A percentile compares a stretch with the other conserved stretches of the same genome.
Evolutionary conservation across 306 rosid genomes (phyloP).

Genomic region (Vigna mungo): DNA sequence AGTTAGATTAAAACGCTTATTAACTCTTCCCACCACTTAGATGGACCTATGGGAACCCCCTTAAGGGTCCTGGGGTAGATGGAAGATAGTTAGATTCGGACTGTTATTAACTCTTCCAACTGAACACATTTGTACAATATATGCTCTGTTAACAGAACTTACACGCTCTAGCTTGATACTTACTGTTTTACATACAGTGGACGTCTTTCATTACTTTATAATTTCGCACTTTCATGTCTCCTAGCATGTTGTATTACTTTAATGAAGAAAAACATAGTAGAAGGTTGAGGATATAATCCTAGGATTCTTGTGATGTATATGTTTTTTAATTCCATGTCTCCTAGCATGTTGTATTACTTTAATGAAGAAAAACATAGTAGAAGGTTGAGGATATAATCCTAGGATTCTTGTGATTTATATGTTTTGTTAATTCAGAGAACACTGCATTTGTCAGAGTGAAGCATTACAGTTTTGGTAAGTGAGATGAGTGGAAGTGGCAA

Average conservation of each 20-base stretch:
- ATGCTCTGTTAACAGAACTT: background rate
- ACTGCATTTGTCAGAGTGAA: conserved; percentile 45
- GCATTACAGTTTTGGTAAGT: conserved; percentile 41
- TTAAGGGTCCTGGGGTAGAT: too few relatives aligned
- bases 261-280: conserved; percentile 26
- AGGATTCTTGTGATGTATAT: conserved; percentile 41
- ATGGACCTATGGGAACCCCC: too few relatives aligned
- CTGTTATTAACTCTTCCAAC: too few relatives aligned
- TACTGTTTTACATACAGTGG: background rate
- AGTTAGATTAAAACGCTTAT: background rate
- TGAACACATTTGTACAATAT: background rate
- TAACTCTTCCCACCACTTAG: too few relatives aligned
- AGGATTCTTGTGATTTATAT: conserved; percentile 42
- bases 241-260: conserved; percentile 30
- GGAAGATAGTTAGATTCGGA: too few relatives aligned
- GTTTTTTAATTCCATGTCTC: conserved; percentile 41
- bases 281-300: conserved; percentile 8
- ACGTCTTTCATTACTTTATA: conserved; percentile 1
- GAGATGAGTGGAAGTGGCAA: conserved; percentile 87
- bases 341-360: conserved; percentile 29
- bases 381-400: conserved; percentile 13
- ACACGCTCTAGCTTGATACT: background rate
- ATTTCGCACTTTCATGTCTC: conserved; percentile 6
- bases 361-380: conserved; percentile 27
- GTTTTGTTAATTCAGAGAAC: conserved; percentile 53